Conservation (phyloP, 2,329 filamentous ascomycete species). For the Pochonia chlamydosporia region DNA sequence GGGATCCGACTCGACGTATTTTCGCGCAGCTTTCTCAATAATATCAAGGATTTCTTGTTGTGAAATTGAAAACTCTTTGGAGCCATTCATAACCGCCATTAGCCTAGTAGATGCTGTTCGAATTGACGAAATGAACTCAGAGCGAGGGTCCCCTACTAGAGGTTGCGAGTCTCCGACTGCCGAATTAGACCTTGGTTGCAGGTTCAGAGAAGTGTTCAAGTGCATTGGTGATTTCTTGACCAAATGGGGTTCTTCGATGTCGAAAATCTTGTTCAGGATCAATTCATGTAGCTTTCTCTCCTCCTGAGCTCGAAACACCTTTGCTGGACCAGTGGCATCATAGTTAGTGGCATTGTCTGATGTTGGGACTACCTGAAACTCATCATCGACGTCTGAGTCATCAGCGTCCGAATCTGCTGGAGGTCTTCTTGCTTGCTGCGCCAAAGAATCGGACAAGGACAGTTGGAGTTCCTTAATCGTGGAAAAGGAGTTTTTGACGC, state of each 20-base stretch:
- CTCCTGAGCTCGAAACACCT: conserved; percentile 42
- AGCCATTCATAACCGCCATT: conserved; percentile 34
- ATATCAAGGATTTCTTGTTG: conserved; percentile 44
- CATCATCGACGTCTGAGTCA: conserved; percentile 49
- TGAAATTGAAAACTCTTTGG: conserved; percentile 22
- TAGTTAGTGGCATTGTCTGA: conserved; percentile 21
- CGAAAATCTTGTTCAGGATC: conserved; percentile 47
- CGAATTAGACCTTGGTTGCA: conserved; percentile 10
- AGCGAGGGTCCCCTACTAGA: conserved; percentile 18
- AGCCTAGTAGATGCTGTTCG: conserved; percentile 36
- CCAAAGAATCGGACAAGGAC: conserved; percentile 51
- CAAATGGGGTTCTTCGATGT: conserved; percentile 34
- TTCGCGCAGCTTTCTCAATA: conserved; percentile 44
- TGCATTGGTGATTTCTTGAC: conserved; percentile 28
- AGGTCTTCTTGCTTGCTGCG: conserved; percentile 32
- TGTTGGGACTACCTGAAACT: conserved; percentile 41
- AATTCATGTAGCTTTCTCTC: conserved; percentile 50
- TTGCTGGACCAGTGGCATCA: conserved; percentile 37
- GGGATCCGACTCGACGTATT: conserved; percentile 39
- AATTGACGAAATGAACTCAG: conserved; percentile 27
- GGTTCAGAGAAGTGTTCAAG: conserved; percentile 15
- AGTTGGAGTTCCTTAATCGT: conserved; percentile 50
- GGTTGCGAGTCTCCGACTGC: conserved; percentile 16
- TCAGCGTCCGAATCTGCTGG: conserved; percentile 35
- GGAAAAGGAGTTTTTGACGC: conserved; percentile 47